Evolutionary conservation across 2,329 filamentous ascomycete genomes (phyloP), one percentile per base, ranked within the genome.

Genomic region (Pseudogymnoascus sp.): DNA sequence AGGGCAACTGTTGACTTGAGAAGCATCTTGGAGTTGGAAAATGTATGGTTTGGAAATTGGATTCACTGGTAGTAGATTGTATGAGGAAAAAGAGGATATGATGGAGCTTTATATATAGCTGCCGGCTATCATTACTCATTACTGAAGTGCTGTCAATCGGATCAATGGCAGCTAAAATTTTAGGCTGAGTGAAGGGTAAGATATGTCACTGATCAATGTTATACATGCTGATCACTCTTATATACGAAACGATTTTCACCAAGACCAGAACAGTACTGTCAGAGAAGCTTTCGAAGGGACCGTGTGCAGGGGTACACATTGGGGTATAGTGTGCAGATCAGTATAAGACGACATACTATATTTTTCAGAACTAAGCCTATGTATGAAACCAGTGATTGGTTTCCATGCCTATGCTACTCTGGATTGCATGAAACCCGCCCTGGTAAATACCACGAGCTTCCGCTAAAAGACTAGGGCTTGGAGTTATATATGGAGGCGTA

Each of bases 111-210:
- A 51, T 51, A 51, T 31, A 51, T 9, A 51, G 15, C 27, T 10
- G 10, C 44, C 13, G n/a, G 44, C 6, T 10, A 51, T 51, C 8
- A 31, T 31, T 51, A 31, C 8, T 31, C 27, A 17, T 51, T 51
- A 31, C 12, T 31, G 13, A 25, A 51, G 4, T 31, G 13, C 8
- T 51, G n/a, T 51, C n/a, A 17, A 51, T 51, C 44, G 44, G 44
- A 51, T 51, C 27, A 51, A 51, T 51, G 44, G 44, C 44, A 51
- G 7, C 27, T 29, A 10, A 3, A 51, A 31, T 27, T 51, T 51
- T 51, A 51, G 44, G 44, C 44, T 51, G 44, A 51, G 44, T 51
- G n/a, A 31, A n/a, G 44, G 27, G 25, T 51, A 51, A 51, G 44
- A 51, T 51, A 31, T 51, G 13, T 51, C 2, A 25, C 44, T 27